These are phyloP conservation scores for Ensete glaucum DNA, from an alignment of 176 grass and related monocot species.

Conservation along the genomic window DNA sequence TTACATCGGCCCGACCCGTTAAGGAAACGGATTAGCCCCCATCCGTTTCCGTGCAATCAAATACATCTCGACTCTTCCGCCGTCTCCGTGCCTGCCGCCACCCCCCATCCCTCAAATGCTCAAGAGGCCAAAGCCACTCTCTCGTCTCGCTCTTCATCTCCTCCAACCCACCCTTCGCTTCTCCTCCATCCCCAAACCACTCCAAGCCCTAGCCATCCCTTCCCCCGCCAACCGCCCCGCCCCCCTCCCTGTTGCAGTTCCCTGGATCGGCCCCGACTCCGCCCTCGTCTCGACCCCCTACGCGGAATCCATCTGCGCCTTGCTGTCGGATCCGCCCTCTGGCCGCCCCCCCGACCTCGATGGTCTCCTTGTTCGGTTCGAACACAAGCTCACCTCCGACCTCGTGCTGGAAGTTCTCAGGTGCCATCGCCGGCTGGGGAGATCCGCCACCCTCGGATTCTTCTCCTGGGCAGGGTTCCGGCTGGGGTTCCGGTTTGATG, in stretches of 20 bases:
- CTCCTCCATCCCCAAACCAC: background rate
- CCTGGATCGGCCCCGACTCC: background rate
- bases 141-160: background rate
- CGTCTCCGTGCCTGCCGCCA: background rate
- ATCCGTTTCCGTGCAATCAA: too few relatives aligned
- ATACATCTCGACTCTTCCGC: background rate
- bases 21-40: too few relatives aligned
- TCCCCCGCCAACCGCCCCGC: background rate
- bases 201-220: background rate
- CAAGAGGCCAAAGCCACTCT: background rate
- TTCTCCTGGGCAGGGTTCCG: constrained; percentile 19
- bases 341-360: background rate
- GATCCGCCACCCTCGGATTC: constrained; percentile 6
- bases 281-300: background rate
- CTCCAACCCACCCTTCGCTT: background rate
- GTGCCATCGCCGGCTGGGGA: constrained; percentile 3
- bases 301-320: background rate
- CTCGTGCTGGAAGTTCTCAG: constrained; percentile 15
- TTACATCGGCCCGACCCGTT: too few relatives aligned
- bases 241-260: background rate
- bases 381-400: background rate
- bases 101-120: background rate
- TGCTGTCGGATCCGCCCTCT: background rate
- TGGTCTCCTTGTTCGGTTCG: background rate
- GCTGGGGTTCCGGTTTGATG: constrained; percentile 11